Base-by-base conservation (phyloP, 1,139 yeast genomes). In the Hansenula sp. region DNA sequence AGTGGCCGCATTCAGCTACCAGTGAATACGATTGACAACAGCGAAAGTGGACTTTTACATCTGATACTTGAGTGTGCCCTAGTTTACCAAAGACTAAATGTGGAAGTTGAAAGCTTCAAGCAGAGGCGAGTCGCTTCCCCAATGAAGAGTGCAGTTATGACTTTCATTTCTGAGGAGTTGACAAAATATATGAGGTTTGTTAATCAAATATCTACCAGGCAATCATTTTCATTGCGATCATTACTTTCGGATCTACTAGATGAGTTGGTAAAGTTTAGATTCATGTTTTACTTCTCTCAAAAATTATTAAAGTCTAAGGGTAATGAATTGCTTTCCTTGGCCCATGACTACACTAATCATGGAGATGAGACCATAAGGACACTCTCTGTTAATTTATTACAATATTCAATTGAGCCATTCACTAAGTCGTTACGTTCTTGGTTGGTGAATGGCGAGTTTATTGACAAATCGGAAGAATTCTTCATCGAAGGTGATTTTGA, bases 11-110 rank as follows among this genome's bases (percentile, higher is more conserved):
- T 68, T 13, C 53, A 67, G 8, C 60, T 87, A 11, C 90, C 95
- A 0, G 52, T 65, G 0, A 65, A 69, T 32, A 62, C n/a, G n/a
- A n/a, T 87, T 12, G 77, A 81, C 21, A 76, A 74, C 48, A 79
- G 91, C 19, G 68, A 78, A 33, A 71, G 84, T 34, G 80, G 82
- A 0, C 54, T 83, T 24, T 61, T 88, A 31, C 78, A 76, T 45
- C 66, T 72, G 41, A 65, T 87, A 1, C 67, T 85, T 38, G 97
- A 91, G 60, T 83, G 89, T 2, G 94, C 90, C 0, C 63, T 91
- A 36, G 66, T 89, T 8, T 87, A 78, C 63, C 74, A 73, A 45
- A 64, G 67, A 43, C 61, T 87, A 34, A 61, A 62, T 12, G 43
- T 49, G 1, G 61, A 61, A 29, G 57, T 72, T n/a, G 73, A 67